These are phyloP conservation scores for Diaporthe citri DNA, from an alignment of 2,329 filamentous ascomycete species.

Conservation along the genomic window DNA sequence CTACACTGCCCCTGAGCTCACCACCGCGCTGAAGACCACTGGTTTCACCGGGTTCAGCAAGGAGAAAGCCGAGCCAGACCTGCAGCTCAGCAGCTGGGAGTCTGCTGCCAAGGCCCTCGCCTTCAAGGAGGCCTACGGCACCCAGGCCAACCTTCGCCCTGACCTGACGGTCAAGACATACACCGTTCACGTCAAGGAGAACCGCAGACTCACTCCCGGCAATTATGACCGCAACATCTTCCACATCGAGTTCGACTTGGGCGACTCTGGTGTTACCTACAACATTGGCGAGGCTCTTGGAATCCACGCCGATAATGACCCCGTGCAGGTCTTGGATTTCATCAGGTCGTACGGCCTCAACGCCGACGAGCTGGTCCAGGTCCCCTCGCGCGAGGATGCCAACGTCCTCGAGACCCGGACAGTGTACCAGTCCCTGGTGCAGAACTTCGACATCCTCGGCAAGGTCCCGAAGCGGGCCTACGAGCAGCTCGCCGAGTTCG, in stretches of 20 bases:
- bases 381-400: conserved; percentile 85
- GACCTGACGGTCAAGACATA: conserved; percentile 89
- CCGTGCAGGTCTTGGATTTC: conserved; percentile 82
- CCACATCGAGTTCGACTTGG: conserved; percentile 99
- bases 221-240: conserved; percentile 99
- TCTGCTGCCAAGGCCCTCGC: conserved; percentile 86
- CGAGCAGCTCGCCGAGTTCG: conserved; percentile 89
- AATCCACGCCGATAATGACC: conserved; percentile 95
- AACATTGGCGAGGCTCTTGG: conserved; percentile 97
- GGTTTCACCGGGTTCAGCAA: conserved; percentile 88
- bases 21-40: conserved; percentile 77
- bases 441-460: conserved; percentile 97
- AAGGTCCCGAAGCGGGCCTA: conserved; percentile 98
- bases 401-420: conserved; percentile 86
- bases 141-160: conserved; percentile 80
- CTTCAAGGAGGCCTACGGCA: conserved; percentile 95
- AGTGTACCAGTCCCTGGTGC: conserved; percentile 88
- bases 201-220: conserved; percentile 87
- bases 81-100: conserved; percentile 81
- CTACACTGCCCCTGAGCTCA: conserved; percentile 64
- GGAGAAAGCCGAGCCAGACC: conserved; percentile 75
- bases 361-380: conserved; percentile 87
- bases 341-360: conserved; percentile 91
- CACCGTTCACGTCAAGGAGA: conserved; percentile 93
- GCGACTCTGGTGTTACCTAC: conserved; percentile 90